A percentile compares a stretch with the other conserved stretches of the same genome.
These are phyloP conservation scores for Pythium sukuiense DNA, from an alignment of 352 stramenopile species.

Conservation along the genomic window DNA sequence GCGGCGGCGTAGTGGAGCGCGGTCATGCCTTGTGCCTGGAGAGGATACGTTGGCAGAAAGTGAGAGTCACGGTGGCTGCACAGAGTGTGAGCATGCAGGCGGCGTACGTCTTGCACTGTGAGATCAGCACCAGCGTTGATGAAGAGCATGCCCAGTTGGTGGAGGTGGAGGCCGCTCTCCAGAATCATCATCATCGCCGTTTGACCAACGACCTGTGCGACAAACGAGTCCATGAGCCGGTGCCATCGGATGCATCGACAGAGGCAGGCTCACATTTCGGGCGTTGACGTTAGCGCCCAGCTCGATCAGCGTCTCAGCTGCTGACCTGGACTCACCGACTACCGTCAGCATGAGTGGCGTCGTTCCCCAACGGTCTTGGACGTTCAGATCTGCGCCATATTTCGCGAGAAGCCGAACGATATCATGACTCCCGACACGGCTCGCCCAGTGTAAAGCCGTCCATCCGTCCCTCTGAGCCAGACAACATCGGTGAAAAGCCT, in stretches of 20 bases:
- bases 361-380: conserved; percentile 74
- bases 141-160: conserved; percentile 74
- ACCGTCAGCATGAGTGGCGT: conserved; percentile 82
- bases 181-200: conserved; percentile 71
- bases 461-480: conserved; percentile 61
- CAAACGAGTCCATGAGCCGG: not conserved
- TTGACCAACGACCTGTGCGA: conserved; percentile 64
- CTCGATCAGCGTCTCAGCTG: conserved; percentile 66
- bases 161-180: conserved; percentile 54
- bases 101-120: conserved; percentile 59
- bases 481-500: not conserved
- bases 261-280: conserved; percentile 46
- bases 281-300: conserved; percentile 66
- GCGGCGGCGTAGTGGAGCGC: conserved; percentile 65
- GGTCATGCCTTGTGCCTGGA: conserved; percentile 69
- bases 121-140: conserved; percentile 64
- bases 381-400: conserved; percentile 69
- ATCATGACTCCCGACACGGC: conserved; percentile 68
- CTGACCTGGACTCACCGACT: conserved; percentile 60
- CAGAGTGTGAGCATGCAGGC: not conserved
- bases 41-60: not conserved
- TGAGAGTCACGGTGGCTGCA: not conserved
- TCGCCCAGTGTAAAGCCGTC: conserved; percentile 78
- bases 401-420: conserved; percentile 80
- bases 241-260: not conserved